Percentiles rank a stretch among this genome's conserved stretches.
phyloP scores from a whole-genome alignment of 179 eudicot species.

The Beta macrorhiza region DNA sequence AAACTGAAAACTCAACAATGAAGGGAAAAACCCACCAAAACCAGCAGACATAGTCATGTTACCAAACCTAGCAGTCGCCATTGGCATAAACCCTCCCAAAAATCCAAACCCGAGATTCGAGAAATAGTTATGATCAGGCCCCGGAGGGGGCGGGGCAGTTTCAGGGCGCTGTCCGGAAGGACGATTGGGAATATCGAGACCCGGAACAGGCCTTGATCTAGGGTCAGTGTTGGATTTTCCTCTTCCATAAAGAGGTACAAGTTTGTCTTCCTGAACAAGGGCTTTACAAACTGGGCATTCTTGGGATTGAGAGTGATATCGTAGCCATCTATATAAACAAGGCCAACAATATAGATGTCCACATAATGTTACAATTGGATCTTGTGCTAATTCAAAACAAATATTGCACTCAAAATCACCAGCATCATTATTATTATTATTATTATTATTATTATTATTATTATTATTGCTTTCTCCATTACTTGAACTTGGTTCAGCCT shows the following conservation, averaged over 20 bases:
- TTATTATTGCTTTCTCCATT: background rate
- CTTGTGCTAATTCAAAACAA: slow-evolving; percentile 76
- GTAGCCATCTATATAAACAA: slow-evolving; percentile 73
- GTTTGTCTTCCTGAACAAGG: slow-evolving; percentile 55
- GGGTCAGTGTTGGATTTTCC: slow-evolving; percentile 60
- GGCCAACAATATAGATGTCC: slow-evolving; percentile 90
- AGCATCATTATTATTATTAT: slow-evolving; percentile 26
- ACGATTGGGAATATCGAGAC: slow-evolving; percentile 53
- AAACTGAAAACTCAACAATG: slow-evolving; percentile 51
- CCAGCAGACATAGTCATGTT: slow-evolving; percentile 54
- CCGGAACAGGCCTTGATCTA: slow-evolving; percentile 37
- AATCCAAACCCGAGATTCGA: slow-evolving; percentile 49
- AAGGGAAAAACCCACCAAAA: slow-evolving; percentile 56
- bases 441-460: background rate
- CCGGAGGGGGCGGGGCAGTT: slow-evolving; percentile 55
- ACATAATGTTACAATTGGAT: slow-evolving; percentile 75
- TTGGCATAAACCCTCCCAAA: slow-evolving; percentile 56
- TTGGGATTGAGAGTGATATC: slow-evolving; percentile 53
- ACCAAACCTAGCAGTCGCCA: slow-evolving; percentile 57
- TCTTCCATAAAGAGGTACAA: slow-evolving; percentile 80
- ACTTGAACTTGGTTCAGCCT: slow-evolving; percentile 27
- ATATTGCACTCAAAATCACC: slow-evolving; percentile 79
- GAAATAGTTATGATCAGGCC: slow-evolving; percentile 34
- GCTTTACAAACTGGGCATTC: slow-evolving; percentile 87
- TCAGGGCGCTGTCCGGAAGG: slow-evolving; percentile 69